Conservation (phyloP, 257 asterid genomes). For the Asclepias syriaca region DNA sequence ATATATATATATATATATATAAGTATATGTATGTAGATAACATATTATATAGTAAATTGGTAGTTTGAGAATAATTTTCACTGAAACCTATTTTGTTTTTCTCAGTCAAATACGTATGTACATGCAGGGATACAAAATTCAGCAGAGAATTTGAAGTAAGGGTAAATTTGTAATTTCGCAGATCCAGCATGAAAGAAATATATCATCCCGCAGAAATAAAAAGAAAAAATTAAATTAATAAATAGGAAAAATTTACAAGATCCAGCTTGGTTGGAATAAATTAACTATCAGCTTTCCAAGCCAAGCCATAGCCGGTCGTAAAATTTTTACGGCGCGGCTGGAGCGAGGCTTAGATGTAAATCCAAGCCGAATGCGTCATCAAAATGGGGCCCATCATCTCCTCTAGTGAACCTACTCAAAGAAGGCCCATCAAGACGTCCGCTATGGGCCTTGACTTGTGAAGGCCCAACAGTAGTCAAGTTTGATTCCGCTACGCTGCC, state of each 20-base stretch:
- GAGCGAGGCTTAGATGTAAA: constrained; percentile 87
- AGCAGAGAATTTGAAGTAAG: background rate
- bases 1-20: too few species aligned
- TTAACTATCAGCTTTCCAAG: constrained; percentile 11
- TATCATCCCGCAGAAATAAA: background rate
- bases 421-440: constrained; percentile 68
- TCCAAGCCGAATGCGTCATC: constrained; percentile 80
- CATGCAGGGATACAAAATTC: constrained; percentile 26
- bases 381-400: constrained; percentile 51
- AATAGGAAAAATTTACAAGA: constrained; percentile 49
- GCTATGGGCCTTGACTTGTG: constrained; percentile 45
- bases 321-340: constrained; percentile 55
- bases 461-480: constrained; percentile 53
- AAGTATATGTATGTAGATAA: too few species aligned
- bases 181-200: constrained; percentile 9
- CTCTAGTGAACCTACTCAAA: constrained; percentile 57
- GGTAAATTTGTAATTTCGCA: constrained; percentile 9
- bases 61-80: background rate
- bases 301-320: constrained; percentile 8
- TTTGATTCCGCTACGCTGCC: constrained; percentile 48
- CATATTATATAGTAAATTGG: background rate
- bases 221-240: constrained; percentile 37
- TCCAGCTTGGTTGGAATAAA: constrained; percentile 14
- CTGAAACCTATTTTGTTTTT: background rate
- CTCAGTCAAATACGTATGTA: constrained; percentile 21